Evolutionary conservation across 192 early-diverging fungal genomes (phyloP).

Genomic region (Phycomyces blakesleeanus): DNA sequence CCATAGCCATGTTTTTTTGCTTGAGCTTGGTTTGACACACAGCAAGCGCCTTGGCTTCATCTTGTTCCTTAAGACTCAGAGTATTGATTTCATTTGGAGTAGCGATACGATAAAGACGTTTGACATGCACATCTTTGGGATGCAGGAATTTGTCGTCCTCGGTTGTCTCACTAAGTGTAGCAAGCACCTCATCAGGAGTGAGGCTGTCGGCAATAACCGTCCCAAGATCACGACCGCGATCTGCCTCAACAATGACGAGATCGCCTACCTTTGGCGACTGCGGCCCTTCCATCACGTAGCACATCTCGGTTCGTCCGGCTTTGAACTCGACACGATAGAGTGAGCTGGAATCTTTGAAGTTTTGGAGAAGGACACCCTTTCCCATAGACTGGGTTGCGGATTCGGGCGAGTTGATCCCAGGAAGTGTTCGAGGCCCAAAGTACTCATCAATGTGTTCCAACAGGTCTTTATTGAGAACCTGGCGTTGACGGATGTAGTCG

Average conservation of each 20-base stretch:
- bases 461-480: too few species aligned
- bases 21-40: conserved; percentile 87
- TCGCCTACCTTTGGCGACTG: conserved; percentile 47
- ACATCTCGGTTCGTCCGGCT: conserved; percentile 79
- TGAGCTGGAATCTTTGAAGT: too few species aligned
- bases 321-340: conserved; percentile 71
- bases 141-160: conserved; percentile 25
- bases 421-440: too few species aligned
- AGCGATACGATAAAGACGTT: conserved; percentile 83
- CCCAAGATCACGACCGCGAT: conserved; percentile 87
- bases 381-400: too few species aligned
- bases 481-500: too few species aligned
- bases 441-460: too few species aligned
- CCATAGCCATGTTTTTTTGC: conserved; percentile 89
- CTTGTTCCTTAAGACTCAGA: conserved; percentile 74
- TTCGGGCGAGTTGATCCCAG: too few species aligned
- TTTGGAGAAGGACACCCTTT: too few species aligned
- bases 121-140: conserved; percentile 78
- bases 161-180: conserved; percentile 37
- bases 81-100: conserved; percentile 72
- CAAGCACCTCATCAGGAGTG: conserved; percentile 41
- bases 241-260: conserved; percentile 84
- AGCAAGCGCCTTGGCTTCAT: conserved; percentile 85
- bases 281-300: conserved; percentile 52
- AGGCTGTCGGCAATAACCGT: conserved; percentile 72